A percentile compares a stretch with the other conserved stretches of the same genome.
Evolutionary conservation across 441 rosid species (phyloP).

Genomic region (Adansonia gregorii): DNA sequence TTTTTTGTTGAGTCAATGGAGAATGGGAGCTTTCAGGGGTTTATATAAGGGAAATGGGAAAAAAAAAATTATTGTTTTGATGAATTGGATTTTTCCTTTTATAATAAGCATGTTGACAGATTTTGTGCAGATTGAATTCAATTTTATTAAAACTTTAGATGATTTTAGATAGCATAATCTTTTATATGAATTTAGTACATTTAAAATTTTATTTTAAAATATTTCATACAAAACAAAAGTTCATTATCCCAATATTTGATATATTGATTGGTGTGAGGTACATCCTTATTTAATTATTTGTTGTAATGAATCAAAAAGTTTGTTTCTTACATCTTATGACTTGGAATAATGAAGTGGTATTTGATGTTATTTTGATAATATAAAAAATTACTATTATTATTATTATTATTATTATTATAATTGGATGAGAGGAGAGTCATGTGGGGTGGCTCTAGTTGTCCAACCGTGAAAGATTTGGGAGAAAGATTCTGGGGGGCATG

Average conservation of each 20-base stretch:
- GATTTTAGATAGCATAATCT: no score
- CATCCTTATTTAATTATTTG: no score
- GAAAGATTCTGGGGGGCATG: conserved; percentile 69
- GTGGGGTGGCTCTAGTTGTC: conserved; percentile 31
- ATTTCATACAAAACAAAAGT: no score
- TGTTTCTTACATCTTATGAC: no score
- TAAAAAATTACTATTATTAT: neutral
- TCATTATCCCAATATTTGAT: no score
- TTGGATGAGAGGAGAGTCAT: neutral
- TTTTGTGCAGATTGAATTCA: neutral
- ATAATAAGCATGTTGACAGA: neutral
- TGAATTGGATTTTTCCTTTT: no score
- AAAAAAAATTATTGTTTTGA: no score
- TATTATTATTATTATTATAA: neutral
- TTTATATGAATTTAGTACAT: no score
- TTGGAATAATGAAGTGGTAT: neutral
- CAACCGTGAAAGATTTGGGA: conserved; percentile 69
- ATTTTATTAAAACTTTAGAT: no score
- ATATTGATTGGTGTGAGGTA: no score
- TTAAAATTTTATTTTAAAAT: no score
- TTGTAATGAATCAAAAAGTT: no score
- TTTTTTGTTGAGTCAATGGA: neutral
- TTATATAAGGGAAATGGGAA: neutral
- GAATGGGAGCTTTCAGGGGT: neutral
- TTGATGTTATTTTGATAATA: neutral